phyloP scores from a whole-genome alignment of 1,139 yeast species.

The Diutina sp. region DNA sequence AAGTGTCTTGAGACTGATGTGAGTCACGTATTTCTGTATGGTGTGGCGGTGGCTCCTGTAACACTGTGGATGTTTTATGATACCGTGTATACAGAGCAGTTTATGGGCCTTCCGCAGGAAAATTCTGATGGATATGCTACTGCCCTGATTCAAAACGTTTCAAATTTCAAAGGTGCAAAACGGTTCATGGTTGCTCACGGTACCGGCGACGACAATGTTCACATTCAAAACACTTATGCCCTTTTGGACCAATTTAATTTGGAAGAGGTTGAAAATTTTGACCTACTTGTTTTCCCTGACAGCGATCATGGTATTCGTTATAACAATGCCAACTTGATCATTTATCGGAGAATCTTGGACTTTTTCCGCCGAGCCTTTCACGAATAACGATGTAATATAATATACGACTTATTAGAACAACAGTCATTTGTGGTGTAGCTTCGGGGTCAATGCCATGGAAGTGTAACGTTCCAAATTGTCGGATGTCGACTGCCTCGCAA shows the following conservation, averaged over 20 bases:
- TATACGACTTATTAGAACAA: too few species aligned
- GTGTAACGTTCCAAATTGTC: too few species aligned
- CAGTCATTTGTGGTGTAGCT: too few species aligned
- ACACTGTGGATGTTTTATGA: conserved; percentile 70
- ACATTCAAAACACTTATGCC: conserved; percentile 58
- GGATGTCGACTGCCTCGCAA: too few species aligned
- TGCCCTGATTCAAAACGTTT: conserved; percentile 40
- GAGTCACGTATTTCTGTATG: conserved; percentile 47
- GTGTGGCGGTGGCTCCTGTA: conserved; percentile 72
- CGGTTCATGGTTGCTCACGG: conserved; percentile 68
- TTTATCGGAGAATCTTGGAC: conserved; percentile 48
- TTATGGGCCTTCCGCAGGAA: conserved; percentile 57
- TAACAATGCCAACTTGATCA: conserved; percentile 57
- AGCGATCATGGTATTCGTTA: conserved; percentile 60
- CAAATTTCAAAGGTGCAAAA: conserved; percentile 32
- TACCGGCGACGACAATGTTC: conserved; percentile 75
- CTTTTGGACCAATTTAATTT: conserved; percentile 50
- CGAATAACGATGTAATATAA: not conserved
- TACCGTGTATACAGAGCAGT: conserved; percentile 67
- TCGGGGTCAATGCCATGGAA: too few species aligned
- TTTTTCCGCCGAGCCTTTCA: conserved; percentile 46
- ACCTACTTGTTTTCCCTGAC: conserved; percentile 67
- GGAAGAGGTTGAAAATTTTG: conserved; percentile 52
- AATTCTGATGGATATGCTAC: conserved; percentile 44
- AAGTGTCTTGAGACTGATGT: conserved; percentile 60